phyloP scores from a whole-genome alignment of 345 rosid species.

The Eucalyptus erythrocorys region DNA sequence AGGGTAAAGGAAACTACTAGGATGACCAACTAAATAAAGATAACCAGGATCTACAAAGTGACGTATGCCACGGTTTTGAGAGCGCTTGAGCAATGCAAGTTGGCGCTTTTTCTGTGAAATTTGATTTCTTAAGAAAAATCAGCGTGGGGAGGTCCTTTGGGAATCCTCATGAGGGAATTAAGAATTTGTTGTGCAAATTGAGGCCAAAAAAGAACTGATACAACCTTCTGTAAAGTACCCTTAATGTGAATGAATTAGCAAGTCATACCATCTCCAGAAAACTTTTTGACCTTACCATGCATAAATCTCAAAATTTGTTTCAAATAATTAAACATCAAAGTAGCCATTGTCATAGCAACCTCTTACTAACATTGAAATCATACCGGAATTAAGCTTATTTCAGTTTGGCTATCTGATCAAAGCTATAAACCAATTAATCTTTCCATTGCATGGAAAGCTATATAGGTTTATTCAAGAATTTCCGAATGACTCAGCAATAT shows the following conservation, averaged over 20 bases:
- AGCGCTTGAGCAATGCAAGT: background rate
- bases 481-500: background rate
- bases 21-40: background rate
- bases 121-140: background rate
- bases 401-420: background rate
- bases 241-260: background rate
- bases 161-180: background rate
- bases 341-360: background rate
- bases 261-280: background rate
- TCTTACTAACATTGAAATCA: background rate
- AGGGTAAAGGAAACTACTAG: background rate
- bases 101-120: background rate
- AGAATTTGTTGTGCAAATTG: background rate
- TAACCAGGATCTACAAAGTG: background rate
- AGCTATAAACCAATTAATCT: background rate
- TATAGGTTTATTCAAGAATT: background rate
- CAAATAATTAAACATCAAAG: background rate
- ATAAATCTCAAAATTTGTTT: background rate
- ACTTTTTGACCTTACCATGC: background rate
- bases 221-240: background rate
- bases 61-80: background rate
- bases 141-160: background rate
- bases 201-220: background rate
- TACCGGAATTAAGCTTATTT: background rate
- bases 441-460: background rate